phyloP scores from a whole-genome alignment of 2,329 filamentous ascomycete genomes.

The Helicocarpus griseus region DNA sequence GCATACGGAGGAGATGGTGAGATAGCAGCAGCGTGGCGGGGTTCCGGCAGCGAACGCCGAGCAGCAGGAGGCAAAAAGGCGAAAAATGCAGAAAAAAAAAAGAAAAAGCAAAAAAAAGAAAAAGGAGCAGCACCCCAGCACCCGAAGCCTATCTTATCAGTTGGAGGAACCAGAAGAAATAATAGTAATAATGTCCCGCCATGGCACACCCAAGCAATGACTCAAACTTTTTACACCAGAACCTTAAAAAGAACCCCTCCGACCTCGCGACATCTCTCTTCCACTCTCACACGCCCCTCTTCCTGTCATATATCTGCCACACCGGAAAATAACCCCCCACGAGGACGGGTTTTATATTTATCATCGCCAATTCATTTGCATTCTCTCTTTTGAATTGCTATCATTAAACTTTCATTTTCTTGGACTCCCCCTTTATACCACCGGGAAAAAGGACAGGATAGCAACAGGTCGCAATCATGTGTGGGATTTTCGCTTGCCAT shows the following conservation, averaged over 20 bases:
- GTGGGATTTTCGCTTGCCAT: slow-evolving; percentile 95
- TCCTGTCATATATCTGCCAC: neutral
- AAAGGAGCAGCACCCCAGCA: neutral
- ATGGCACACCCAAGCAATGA: slow-evolving; percentile 6
- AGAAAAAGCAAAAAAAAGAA: neutral
- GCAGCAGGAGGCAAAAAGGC: too few relatives aligned
- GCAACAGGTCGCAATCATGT: slow-evolving; percentile 54
- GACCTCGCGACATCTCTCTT: neutral
- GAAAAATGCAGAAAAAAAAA: neutral
- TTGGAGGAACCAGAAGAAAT: slow-evolving; percentile 5
- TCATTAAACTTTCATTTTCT: neutral
- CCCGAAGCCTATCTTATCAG: neutral
- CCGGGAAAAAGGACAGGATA: neutral
- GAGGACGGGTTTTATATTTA: neutral
- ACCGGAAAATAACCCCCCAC: neutral
- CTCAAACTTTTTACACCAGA: slow-evolving; percentile 8
- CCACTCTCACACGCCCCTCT: neutral
- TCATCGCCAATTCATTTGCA: too few relatives aligned
- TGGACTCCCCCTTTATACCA: slow-evolving; percentile 18
- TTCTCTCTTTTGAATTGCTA: neutral
- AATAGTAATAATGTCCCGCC: too few relatives aligned
- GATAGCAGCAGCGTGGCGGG: neutral
- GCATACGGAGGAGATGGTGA: too few relatives aligned
- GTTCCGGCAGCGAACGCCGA: neutral
- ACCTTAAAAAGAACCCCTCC: neutral